Conservation (phyloP, 1,284 basidiomycete species). For the Abortiporus biennis region DNA sequence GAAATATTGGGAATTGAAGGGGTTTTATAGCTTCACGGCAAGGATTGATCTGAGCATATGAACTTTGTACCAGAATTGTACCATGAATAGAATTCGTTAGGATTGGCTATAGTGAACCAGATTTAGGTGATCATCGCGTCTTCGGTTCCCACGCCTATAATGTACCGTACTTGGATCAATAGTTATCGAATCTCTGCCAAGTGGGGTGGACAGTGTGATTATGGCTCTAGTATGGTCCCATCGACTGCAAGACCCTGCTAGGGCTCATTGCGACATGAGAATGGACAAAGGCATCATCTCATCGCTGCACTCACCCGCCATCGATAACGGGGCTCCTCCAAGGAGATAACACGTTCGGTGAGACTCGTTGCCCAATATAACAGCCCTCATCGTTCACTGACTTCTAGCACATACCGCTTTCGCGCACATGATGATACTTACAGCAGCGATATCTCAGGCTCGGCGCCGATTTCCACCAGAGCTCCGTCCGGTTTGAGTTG, state of each 20-base stretch:
- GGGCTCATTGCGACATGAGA: slow-evolving; percentile 7
- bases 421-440: too few species aligned
- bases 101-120: slow-evolving; percentile 11
- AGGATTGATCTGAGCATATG: neutral
- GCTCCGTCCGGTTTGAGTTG: too few species aligned
- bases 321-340: too few species aligned
- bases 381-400: too few species aligned
- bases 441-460: too few species aligned
- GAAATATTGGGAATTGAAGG: too few species aligned
- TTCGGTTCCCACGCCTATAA: slow-evolving; percentile 37
- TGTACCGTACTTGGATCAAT: neutral
- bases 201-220: slow-evolving; percentile 1
- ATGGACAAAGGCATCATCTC: slow-evolving; percentile 2
- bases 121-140: slow-evolving; percentile 32
- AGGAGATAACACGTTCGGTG: too few species aligned
- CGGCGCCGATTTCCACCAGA: too few species aligned
- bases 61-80: slow-evolving; percentile 5
- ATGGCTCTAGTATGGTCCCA: too few species aligned
- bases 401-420: too few species aligned
- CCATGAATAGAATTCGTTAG: slow-evolving; percentile 9
- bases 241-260: slow-evolving; percentile 1
- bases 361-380: too few species aligned
- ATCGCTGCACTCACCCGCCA: too few species aligned
- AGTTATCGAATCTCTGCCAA: neutral
- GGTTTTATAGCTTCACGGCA: slow-evolving; percentile 1